Percentiles rank a stretch among this genome's conserved stretches.
phyloP scores from a whole-genome alignment of 2,329 filamentous ascomycete genomes.

The Diaporthe amygdali region DNA sequence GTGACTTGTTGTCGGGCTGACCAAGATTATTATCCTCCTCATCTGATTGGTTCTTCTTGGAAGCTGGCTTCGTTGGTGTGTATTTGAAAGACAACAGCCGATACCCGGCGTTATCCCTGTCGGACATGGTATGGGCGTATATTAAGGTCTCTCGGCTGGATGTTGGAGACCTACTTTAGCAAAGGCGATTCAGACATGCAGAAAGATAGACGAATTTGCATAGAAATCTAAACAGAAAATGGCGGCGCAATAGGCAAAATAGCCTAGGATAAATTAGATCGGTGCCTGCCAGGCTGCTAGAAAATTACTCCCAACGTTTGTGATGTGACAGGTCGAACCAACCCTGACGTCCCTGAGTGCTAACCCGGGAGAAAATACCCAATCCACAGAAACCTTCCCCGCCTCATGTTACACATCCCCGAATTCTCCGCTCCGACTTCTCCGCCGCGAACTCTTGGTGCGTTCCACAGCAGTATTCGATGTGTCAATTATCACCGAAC shows the following conservation, averaged over 20 bases:
- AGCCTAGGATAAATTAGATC: neutral
- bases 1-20: neutral
- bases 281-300: neutral
- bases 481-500: neutral
- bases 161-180: neutral
- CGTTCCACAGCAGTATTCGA: too few relatives aligned
- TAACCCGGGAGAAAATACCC: neutral
- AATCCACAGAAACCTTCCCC: too few relatives aligned
- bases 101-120: conserved; percentile 15
- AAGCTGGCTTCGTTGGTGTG: neutral
- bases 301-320: neutral
- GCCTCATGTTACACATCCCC: neutral
- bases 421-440: too few relatives aligned
- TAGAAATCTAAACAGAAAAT: too few relatives aligned
- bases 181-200: neutral
- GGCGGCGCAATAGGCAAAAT: neutral
- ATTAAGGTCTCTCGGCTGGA: too few relatives aligned
- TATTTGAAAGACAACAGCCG: conserved; percentile 23
- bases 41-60: neutral
- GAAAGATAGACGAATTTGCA: too few relatives aligned
- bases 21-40: neutral
- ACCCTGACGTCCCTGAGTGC: neutral
- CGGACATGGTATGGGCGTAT: neutral
- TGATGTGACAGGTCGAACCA: neutral
- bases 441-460: too few relatives aligned